phyloP scores from a whole-genome alignment of 176 grass and related monocot genomes.

The Saccharum officinarum region DNA sequence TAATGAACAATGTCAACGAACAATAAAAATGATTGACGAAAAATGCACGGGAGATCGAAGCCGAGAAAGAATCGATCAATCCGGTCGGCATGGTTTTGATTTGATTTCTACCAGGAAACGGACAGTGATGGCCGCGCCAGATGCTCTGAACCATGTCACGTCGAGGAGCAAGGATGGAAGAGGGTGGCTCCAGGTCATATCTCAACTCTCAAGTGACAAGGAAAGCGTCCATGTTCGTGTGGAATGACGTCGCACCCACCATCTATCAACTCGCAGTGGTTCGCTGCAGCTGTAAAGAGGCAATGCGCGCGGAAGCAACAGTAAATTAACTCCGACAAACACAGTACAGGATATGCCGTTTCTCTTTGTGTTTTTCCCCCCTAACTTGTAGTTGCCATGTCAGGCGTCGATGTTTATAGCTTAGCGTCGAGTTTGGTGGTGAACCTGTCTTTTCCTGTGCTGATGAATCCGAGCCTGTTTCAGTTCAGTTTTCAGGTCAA shows the following conservation, averaged over 20 bases:
- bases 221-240: neutral
- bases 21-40: conserved; percentile 2
- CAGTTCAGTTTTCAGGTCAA: neutral
- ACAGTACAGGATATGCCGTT: neutral
- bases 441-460: neutral
- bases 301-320: neutral
- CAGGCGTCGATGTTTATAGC: neutral
- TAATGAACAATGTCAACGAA: neutral
- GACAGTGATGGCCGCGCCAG: neutral
- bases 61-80: neutral
- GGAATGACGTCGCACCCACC: conserved; percentile 44
- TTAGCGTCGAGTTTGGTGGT: neutral
- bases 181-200: neutral
- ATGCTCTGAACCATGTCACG: conserved; percentile 13
- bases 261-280: neutral
- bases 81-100: neutral
- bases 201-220: neutral
- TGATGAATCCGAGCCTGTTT: neutral
- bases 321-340: neutral
- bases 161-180: neutral
- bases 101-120: neutral
- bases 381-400: neutral
- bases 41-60: neutral
- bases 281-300: conserved; percentile 38
- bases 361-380: neutral